These are phyloP conservation scores for Solanum lycopersicoides DNA, from an alignment of 257 asterid genomes.

Conservation along the genomic window DNA sequence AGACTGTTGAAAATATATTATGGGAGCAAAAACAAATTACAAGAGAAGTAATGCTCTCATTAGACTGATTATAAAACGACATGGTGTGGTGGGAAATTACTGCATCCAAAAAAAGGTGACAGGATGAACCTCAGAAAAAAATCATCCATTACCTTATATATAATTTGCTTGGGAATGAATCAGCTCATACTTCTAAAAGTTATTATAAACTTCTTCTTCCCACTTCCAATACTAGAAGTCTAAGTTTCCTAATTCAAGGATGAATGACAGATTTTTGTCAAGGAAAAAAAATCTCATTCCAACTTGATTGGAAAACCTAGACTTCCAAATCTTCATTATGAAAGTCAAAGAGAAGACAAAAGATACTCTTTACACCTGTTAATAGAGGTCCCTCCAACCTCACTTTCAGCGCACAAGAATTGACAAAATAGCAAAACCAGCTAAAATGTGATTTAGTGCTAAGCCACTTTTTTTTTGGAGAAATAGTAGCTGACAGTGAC, in stretches of 20 bases:
- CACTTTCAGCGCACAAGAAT: neutral
- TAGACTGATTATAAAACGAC: neutral
- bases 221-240: neutral
- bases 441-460: neutral
- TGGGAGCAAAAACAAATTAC: neutral
- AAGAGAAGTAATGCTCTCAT: neutral
- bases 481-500: neutral
- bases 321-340: neutral
- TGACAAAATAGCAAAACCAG: neutral
- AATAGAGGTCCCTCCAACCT: neutral
- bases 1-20: neutral
- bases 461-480: neutral
- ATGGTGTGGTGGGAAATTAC: neutral
- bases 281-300: neutral
- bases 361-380: neutral
- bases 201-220: neutral
- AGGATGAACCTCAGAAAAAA: neutral
- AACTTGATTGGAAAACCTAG: neutral
- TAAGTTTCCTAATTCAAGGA: neutral
- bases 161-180: neutral
- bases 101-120: neutral
- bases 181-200: neutral
- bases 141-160: neutral
- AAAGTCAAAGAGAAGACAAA: neutral
- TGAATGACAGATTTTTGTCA: neutral